Evolutionary conservation across 768 basidiomycete genomes (phyloP), one percentile per base, ranked within the genome.

Genomic region (Pulveroboletus frians): DNA sequence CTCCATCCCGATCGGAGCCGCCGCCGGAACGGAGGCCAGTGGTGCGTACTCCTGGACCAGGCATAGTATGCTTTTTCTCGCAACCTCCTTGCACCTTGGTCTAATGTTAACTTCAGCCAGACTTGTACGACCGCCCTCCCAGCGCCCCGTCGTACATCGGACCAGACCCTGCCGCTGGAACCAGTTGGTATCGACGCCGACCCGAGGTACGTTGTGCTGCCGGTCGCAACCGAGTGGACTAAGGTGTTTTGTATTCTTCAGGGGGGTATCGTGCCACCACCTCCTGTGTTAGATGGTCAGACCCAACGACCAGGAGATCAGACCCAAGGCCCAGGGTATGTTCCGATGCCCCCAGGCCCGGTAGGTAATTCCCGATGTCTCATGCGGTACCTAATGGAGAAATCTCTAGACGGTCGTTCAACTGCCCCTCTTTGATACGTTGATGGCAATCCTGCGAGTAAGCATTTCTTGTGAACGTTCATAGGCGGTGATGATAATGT

Each of bases 381-480:
- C 30, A 9, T 14, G 36, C 23, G n/a, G 21, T n/a, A 46, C 40
- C 30, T 27, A 31, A 35, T 30, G 50, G 18, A 60, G 27, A 46
- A 40, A 9, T 53, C 34, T 14, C 20, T 53, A 85, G 84, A 77
- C 81, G 23, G 69, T 79, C 46, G 77, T 85, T 11, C 76, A 82
- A 54, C 49, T 86, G 4, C 84, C 84, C 3, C 70, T 84, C 2
- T 86, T 88, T 49, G 79, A 86, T 44, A 81, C 83, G 1, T 71
- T 90, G 47, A 76, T 91, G 74, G 74, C 78, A 38, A 76, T 90
- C 49, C 66, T 88, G 21, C 70, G 85, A 49, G 87, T 86, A 57
- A 54, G 77, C 57, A 17, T 53, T 11, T 21, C 11, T 36, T 50
- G 46, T 41, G 31, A 11, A 37, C 31, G 13, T 15, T 17, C 34